Percentiles rank a stretch among this genome's conserved stretches.
Evolutionary conservation across 2,329 filamentous ascomycete genomes (phyloP).

Genomic region (Claviceps monticola): DNA sequence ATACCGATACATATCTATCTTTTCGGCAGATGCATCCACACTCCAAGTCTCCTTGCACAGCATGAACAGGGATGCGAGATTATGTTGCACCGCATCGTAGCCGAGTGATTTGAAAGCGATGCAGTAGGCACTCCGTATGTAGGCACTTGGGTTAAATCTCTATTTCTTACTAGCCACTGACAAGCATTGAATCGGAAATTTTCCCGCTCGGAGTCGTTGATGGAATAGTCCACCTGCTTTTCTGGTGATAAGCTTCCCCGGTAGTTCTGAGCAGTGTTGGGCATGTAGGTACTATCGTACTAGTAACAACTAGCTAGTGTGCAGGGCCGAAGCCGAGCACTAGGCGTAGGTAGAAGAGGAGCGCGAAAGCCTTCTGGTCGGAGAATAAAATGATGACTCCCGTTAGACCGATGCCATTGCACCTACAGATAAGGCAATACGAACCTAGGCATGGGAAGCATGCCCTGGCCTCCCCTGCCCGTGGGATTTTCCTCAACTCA

Average conservation of each 20-base stretch:
- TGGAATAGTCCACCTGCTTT: not conserved
- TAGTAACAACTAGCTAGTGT: no score
- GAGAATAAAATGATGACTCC: constrained; percentile 4
- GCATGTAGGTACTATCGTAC: no score
- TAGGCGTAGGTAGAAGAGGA: not conserved
- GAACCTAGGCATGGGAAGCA: not conserved
- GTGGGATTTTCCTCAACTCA: no score
- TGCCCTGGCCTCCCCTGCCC: no score
- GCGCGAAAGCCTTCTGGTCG: not conserved
- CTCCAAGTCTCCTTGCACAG: not conserved
- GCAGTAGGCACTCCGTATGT: no score
- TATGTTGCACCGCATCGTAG: not conserved
- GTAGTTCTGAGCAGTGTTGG: not conserved
- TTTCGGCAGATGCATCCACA: not conserved
- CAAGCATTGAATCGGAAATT: not conserved
- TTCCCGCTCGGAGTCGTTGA: not conserved
- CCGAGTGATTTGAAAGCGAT: not conserved
- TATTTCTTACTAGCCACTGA: not conserved
- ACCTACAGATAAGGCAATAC: not conserved
- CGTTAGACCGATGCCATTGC: not conserved
- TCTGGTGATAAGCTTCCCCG: not conserved
- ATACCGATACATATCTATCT: no score
- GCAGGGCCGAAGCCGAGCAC: not conserved
- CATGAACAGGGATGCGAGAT: not conserved
- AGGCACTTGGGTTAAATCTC: not conserved